Evolutionary conservation across 768 basidiomycete species (phyloP), one percentile per base, ranked within the genome.

Genomic region (Heimioporus sp.): DNA sequence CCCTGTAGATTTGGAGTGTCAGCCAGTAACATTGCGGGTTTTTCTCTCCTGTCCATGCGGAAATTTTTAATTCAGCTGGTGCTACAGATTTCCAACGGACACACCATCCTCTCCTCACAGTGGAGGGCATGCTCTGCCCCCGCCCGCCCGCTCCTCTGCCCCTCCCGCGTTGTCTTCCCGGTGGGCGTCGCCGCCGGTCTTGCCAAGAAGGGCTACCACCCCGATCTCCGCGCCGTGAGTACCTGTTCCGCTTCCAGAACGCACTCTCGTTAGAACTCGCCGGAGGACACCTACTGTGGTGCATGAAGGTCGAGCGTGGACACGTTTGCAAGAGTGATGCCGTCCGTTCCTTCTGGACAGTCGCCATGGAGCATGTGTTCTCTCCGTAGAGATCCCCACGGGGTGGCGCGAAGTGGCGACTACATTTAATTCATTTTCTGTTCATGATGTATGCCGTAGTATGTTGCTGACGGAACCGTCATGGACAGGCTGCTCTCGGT

Each of bases 261-360:
- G 88, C 90, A n/a, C n/a, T n/a, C n/a, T n/a, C n/a, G n/a, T n/a
- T n/a, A n/a, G n/a, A n/a, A n/a, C n/a, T n/a, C n/a, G 90, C 74
- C 85, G 86, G 86, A 89, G 64, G 69, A 60, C 70, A 70, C 79
- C 73, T 44, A n/a, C 64, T 65, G 71, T 71, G 76, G 77, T 73
- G 72, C 69, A 85, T 85, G 87, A 91, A 86, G 78, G 88, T 74
- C 80, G 88, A 87, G 90, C 81, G 90, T 92, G 87, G 90, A 92
- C 85, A 89, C 73, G 88, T 87, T 80, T 92, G 90, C 90, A 84
- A 92, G 71, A 92, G 66, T 71, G 61, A 76, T 38, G 2, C 24
- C 10, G 63, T 60, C 65, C 54, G 28, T 46, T 28, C 7, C 5
- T 56, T 51, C 13, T 52, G 53, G 62, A 59, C 48, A 37, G 56